phyloP scores from a whole-genome alignment of 129 eudicot species.

The Dittrichia graveolens region DNA sequence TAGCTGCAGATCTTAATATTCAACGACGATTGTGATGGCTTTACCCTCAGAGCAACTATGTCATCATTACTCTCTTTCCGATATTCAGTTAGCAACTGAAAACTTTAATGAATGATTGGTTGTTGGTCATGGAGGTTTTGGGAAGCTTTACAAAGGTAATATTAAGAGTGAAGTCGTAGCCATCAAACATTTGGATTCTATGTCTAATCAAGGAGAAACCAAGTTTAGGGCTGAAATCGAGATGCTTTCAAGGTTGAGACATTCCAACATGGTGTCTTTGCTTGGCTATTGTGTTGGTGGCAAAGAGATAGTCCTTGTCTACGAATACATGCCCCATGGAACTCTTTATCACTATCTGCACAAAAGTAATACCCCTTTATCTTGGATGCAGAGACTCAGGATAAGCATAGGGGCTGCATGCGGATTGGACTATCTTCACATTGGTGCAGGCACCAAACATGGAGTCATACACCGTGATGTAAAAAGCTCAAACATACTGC shows the following conservation, averaged over 20 bases:
- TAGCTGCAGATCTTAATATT: background rate
- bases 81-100: constrained; percentile 17
- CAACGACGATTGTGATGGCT: background rate
- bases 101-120: constrained; percentile 17
- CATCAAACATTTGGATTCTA: constrained; percentile 25
- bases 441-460: background rate
- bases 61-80: constrained; percentile 23
- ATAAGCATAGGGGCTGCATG: constrained; percentile 25
- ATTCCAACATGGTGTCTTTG: constrained; percentile 12
- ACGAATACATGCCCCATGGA: constrained; percentile 22
- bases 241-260: constrained; percentile 19
- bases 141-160: constrained; percentile 23
- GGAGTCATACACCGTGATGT: constrained; percentile 31
- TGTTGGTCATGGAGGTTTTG: constrained; percentile 27
- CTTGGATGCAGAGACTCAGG: constrained; percentile 27
- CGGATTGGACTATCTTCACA: constrained; percentile 24
- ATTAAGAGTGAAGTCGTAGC: background rate
- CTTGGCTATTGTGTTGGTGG: constrained; percentile 9
- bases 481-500: constrained; percentile 18
- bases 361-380: background rate
- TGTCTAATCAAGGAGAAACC: constrained; percentile 21
- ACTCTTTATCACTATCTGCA: constrained; percentile 11
- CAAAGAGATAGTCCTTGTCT: constrained; percentile 7
- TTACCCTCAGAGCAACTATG: constrained; percentile 18
- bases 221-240: constrained; percentile 25